These are phyloP conservation scores for Globisporangium yorkense DNA, from an alignment of 352 stramenopile genomes.

Conservation along the genomic window DNA sequence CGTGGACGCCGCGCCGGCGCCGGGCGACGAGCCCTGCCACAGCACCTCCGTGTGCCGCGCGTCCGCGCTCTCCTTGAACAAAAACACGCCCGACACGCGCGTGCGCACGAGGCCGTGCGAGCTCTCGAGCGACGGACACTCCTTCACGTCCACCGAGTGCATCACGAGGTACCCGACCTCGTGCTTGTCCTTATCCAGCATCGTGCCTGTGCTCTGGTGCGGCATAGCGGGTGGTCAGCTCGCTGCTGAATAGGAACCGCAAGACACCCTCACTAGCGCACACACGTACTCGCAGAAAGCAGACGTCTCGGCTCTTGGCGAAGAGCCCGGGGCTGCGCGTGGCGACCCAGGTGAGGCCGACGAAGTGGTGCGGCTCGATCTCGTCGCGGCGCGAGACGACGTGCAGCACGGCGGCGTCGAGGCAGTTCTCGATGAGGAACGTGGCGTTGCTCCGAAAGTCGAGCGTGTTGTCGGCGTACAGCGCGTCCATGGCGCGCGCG, in stretches of 20 bases:
- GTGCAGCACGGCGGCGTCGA: constrained; percentile 59
- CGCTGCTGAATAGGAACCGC: too few species aligned
- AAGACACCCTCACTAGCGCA: too few species aligned
- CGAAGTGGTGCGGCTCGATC: constrained; percentile 40
- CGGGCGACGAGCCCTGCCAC: constrained; percentile 46
- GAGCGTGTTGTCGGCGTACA: constrained; percentile 56
- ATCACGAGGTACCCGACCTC: constrained; percentile 53
- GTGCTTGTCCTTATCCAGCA: constrained; percentile 30
- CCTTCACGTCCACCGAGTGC: constrained; percentile 48
- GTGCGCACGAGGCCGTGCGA: constrained; percentile 41
- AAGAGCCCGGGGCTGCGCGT: constrained; percentile 39
- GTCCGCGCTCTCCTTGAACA: constrained; percentile 50
- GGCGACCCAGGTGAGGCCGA: constrained; percentile 67
- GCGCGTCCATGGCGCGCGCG: constrained; percentile 33
- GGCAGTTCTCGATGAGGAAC: constrained; percentile 49
- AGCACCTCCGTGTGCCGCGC: constrained; percentile 35
- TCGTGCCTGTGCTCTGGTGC: constrained; percentile 37
- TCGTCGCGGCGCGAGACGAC: constrained; percentile 32
- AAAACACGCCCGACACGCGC: constrained; percentile 47
- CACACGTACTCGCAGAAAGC: constrained; percentile 36
- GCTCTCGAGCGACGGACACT: constrained; percentile 47
- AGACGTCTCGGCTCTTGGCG: constrained; percentile 53
- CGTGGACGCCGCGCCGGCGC: constrained; percentile 32
- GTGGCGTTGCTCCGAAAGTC: constrained; percentile 51
- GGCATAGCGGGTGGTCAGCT: not conserved